Conservation (phyloP, 257 asterid genomes). For the Solanum pimpinellifolium region DNA sequence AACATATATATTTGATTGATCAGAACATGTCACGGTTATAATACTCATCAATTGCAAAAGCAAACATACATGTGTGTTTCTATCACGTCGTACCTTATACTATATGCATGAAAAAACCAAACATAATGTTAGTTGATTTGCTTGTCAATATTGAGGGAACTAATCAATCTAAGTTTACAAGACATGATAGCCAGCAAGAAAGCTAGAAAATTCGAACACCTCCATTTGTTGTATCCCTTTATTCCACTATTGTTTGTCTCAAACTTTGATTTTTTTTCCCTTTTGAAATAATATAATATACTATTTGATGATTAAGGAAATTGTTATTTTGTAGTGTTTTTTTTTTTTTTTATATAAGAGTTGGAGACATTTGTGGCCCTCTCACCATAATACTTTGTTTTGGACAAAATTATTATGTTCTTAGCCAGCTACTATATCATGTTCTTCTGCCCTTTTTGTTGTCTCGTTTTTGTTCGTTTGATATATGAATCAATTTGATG, state of each 20-base stretch:
- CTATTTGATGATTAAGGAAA: neutral
- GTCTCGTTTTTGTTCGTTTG: neutral
- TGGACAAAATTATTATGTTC: neutral
- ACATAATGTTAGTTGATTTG: neutral
- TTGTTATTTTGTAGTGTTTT: neutral
- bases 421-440: neutral
- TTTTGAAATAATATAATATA: neutral
- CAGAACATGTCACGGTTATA: neutral
- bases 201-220: neutral
- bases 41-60: neutral
- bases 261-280: neutral
- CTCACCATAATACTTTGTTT: neutral
- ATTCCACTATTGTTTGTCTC: neutral
- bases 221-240: neutral
- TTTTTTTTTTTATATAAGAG: too few species aligned
- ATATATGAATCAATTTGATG: neutral
- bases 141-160: neutral
- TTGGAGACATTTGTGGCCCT: constrained; percentile 1
- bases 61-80: neutral
- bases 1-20: neutral
- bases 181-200: neutral
- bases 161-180: neutral
- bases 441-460: neutral
- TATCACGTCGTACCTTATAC: neutral
- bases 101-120: neutral